Conservation (phyloP, 371 early-diverging fungal genomes). For the Blakeslea trispora region DNA sequence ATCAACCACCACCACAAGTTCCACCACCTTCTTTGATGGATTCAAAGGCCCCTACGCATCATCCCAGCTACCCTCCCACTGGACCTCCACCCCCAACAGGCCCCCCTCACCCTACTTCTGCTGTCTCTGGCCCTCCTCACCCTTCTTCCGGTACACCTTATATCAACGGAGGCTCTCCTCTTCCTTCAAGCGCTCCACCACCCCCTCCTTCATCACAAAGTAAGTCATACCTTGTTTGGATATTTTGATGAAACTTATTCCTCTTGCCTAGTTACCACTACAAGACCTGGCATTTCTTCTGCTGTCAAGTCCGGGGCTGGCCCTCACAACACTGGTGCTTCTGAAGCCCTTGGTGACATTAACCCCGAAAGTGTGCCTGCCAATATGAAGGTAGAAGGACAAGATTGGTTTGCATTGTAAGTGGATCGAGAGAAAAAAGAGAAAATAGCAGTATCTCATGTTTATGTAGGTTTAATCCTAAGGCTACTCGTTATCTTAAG, state of each 20-base stretch:
- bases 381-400: constrained; percentile 83
- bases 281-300: constrained; percentile 26
- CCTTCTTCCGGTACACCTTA: constrained; percentile 36
- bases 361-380: constrained; percentile 83
- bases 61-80: constrained; percentile 26
- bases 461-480: constrained; percentile 64
- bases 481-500: constrained; percentile 67
- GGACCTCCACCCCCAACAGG: constrained; percentile 20
- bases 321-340: constrained; percentile 28
- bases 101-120: constrained; percentile 22
- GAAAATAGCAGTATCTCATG: not conserved
- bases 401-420: constrained; percentile 90
- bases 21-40: constrained; percentile 34
- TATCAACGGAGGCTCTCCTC: constrained; percentile 44
- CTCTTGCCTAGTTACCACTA: constrained; percentile 19
- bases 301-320: constrained; percentile 44
- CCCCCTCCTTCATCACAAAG: constrained; percentile 31
- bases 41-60: constrained; percentile 31
- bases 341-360: constrained; percentile 66
- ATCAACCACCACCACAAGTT: constrained; percentile 23
- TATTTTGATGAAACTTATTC: not conserved
- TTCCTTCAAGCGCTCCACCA: constrained; percentile 43
- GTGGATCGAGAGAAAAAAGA: too few species aligned
- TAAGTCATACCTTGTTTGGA: too few species aligned
- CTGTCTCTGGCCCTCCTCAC: constrained; percentile 31